These are phyloP conservation scores for Pestalotiopsis fici DNA, from an alignment of 2,329 filamentous ascomycete genomes.

Conservation along the genomic window DNA sequence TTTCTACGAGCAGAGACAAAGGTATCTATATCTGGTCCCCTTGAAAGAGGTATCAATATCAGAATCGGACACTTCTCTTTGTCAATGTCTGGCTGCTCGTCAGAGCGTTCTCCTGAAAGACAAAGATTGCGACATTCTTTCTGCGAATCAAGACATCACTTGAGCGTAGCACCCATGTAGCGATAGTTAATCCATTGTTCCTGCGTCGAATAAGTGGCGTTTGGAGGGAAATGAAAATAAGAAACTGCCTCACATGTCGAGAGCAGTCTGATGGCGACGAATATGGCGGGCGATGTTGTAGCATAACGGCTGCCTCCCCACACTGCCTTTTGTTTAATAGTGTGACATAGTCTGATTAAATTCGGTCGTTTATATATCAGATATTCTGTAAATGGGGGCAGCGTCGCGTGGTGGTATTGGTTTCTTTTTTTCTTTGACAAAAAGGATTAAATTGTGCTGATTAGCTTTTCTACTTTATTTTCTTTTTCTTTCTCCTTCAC, in stretches of 20 bases:
- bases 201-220: no score
- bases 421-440: no score
- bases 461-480: not conserved
- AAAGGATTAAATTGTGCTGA: not conserved
- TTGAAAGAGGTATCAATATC: not conserved
- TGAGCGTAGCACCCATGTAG: not conserved
- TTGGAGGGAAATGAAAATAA: no score
- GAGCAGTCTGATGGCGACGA: no score
- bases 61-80: not conserved
- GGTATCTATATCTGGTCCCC: not conserved
- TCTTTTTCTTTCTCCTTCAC: not conserved
- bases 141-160: not conserved
- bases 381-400: no score
- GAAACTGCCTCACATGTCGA: no score
- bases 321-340: no score
- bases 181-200: not conserved
- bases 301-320: no score
- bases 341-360: no score
- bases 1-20: not conserved
- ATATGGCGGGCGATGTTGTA: no score
- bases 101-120: not conserved
- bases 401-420: no score
- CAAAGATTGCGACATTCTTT: not conserved
- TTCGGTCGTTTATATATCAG: no score
- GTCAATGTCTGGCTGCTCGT: not conserved